Evolutionary conservation across 2,329 filamentous ascomycete species (phyloP).

Genomic region (Plectosphaerella sp.): DNA sequence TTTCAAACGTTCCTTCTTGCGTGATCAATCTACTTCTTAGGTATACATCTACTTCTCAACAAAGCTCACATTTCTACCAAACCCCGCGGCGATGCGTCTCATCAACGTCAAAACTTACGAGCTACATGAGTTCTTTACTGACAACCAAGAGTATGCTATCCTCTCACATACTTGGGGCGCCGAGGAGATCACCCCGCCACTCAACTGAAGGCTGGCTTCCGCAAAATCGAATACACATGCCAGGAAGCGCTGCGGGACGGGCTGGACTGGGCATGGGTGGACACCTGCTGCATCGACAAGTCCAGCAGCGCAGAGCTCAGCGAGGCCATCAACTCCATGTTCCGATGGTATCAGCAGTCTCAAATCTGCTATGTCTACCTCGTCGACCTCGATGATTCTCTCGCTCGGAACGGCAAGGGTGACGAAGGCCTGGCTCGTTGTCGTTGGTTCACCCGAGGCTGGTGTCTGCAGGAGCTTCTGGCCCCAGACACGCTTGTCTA

Average conservation of each 20-base stretch:
- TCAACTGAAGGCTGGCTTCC: neutral
- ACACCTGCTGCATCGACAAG: constrained; percentile 30
- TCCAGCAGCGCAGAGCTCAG: constrained; percentile 6
- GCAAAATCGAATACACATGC: constrained; percentile 10
- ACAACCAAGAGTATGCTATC: constrained; percentile 6
- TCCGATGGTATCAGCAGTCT: constrained; percentile 11
- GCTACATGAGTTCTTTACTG: constrained; percentile 1
- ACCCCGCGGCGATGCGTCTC: neutral
- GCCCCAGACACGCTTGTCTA: constrained; percentile 9
- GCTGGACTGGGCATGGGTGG: constrained; percentile 27
- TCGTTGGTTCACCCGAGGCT: constrained; percentile 10
- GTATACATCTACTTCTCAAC: no score
- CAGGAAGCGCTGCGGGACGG: constrained; percentile 14
- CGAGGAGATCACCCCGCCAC: constrained; percentile 4
- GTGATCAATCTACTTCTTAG: no score
- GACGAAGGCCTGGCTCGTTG: neutral
- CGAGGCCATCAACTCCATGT: constrained; percentile 17
- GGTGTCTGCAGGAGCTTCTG: constrained; percentile 12
- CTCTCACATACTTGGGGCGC: constrained; percentile 12
- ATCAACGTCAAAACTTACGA: neutral
- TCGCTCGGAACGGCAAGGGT: neutral
- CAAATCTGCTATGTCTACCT: constrained; percentile 14
- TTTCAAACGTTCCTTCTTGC: no score
- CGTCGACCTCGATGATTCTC: neutral
- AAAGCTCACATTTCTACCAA: no score